These are phyloP conservation scores for Penicillium manginii DNA, from an alignment of 495 filamentous ascomycete species.

Conservation along the genomic window DNA sequence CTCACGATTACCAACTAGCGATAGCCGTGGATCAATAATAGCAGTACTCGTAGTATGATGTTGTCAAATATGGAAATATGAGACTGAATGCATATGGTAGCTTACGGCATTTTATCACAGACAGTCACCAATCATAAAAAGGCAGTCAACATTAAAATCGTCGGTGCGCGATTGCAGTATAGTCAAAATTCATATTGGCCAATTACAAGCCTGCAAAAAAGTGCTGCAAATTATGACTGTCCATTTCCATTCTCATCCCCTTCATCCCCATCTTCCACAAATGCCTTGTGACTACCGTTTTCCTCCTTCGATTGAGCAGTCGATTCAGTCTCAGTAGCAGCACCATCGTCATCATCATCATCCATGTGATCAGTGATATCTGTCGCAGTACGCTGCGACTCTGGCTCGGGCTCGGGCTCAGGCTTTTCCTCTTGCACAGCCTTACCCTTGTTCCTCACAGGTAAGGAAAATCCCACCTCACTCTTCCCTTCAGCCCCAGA, in stretches of 20 bases:
- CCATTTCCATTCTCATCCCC: slow-evolving; percentile 13
- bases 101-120: no score
- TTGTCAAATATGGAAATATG: no score
- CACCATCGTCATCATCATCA: slow-evolving; percentile 23
- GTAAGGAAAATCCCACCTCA: slow-evolving; percentile 23
- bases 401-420: neutral
- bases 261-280: slow-evolving; percentile 25
- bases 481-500: slow-evolving; percentile 31
- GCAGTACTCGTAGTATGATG: no score
- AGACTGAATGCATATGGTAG: no score
- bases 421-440: slow-evolving; percentile 11
- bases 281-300: slow-evolving; percentile 13
- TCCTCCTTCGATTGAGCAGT: slow-evolving; percentile 15
- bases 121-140: neutral
- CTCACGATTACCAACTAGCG: no score
- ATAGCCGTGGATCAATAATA: no score
- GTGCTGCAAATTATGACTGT: slow-evolving; percentile 4
- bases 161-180: neutral
- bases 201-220: no score
- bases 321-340: slow-evolving; percentile 24
- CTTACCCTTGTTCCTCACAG: slow-evolving; percentile 27
- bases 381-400: slow-evolving; percentile 5
- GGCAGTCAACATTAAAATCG: neutral
- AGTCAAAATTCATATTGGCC: neutral
- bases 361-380: slow-evolving; percentile 12